Evolutionary conservation across 805 yeast genomes (phyloP).

Genomic region (Starmerella khaoyaiensis): DNA sequence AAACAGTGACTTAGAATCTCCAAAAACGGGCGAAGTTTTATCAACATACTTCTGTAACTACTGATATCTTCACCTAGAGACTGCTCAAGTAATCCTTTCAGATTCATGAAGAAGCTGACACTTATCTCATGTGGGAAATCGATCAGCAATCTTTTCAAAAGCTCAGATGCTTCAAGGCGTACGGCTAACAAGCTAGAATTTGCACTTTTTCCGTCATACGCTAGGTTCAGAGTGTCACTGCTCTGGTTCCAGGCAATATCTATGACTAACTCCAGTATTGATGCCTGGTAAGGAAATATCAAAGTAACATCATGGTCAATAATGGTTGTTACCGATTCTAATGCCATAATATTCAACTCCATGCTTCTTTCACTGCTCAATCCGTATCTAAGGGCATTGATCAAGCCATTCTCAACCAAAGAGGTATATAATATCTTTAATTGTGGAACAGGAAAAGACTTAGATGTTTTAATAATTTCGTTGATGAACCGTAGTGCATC

Average conservation of each 20-base stretch:
- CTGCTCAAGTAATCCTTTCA: neutral
- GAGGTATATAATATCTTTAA: conserved; percentile 51
- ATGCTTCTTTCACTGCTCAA: conserved; percentile 35
- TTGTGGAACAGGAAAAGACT: conserved; percentile 47
- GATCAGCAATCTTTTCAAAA: conserved; percentile 3
- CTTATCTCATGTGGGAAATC: conserved; percentile 1
- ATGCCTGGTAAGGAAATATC: neutral
- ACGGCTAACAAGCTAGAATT: neutral
- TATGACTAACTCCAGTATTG: neutral
- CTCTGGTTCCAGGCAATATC: neutral
- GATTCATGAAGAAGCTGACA: neutral
- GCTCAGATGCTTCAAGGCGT: conserved; percentile 8
- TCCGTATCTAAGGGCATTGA: conserved; percentile 60
- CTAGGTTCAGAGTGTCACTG: neutral
- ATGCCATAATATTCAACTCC: conserved; percentile 51
- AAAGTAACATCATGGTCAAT: conserved; percentile 8
- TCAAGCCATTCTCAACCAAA: conserved; percentile 55
- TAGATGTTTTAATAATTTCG: conserved; percentile 67
- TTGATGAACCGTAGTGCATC: conserved; percentile 70
- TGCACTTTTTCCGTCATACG: neutral
- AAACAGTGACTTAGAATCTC: conserved; percentile 6
- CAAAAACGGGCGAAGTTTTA: neutral
- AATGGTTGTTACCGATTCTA: conserved; percentile 35
- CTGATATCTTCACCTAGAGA: no score
- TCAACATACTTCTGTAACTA: conserved; percentile 1